Conservation (phyloP, 2,329 filamentous ascomycete genomes). For the Aureobasidium leucospermi region DNA sequence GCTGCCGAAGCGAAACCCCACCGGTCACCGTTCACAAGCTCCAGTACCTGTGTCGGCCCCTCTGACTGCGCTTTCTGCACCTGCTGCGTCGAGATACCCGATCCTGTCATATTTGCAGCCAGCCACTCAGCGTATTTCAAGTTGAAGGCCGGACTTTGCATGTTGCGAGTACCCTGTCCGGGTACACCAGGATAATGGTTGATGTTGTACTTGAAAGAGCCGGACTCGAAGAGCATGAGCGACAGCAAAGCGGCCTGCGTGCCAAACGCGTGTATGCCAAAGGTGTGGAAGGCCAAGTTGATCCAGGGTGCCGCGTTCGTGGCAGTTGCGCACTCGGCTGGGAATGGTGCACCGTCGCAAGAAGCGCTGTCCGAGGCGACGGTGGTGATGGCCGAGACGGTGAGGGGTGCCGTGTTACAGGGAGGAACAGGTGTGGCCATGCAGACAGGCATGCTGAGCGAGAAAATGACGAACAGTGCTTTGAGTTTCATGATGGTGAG, state of each 20-base stretch:
- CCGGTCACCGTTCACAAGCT: constrained; percentile 42
- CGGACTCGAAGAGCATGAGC: constrained; percentile 65
- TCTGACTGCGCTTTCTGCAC: constrained; percentile 26
- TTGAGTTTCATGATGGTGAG: neutral
- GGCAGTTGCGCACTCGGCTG: constrained; percentile 60
- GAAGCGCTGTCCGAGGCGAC: constrained; percentile 52
- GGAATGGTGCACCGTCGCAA: constrained; percentile 43
- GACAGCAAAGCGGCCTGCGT: constrained; percentile 64
- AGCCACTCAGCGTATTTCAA: constrained; percentile 47
- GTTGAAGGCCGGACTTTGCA: constrained; percentile 54
- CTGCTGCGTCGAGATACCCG: constrained; percentile 22
- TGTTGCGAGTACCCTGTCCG: constrained; percentile 66
- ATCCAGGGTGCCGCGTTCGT: constrained; percentile 53
- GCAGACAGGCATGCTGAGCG: neutral
- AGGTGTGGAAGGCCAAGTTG: constrained; percentile 48
- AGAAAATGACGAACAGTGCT: constrained; percentile 5
- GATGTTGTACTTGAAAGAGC: constrained; percentile 61
- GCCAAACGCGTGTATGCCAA: constrained; percentile 47
- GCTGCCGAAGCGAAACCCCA: constrained; percentile 52
- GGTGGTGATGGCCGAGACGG: constrained; percentile 37
- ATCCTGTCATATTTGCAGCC: constrained; percentile 22
- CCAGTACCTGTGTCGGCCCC: constrained; percentile 40
- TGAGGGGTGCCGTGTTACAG: constrained; percentile 16
- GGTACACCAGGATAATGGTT: constrained; percentile 56
- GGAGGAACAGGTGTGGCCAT: neutral